Evolutionary conservation across 805 yeast species (phyloP), one percentile per base, ranked within the genome.

Genomic region (Nakazawaea anatomiae): DNA sequence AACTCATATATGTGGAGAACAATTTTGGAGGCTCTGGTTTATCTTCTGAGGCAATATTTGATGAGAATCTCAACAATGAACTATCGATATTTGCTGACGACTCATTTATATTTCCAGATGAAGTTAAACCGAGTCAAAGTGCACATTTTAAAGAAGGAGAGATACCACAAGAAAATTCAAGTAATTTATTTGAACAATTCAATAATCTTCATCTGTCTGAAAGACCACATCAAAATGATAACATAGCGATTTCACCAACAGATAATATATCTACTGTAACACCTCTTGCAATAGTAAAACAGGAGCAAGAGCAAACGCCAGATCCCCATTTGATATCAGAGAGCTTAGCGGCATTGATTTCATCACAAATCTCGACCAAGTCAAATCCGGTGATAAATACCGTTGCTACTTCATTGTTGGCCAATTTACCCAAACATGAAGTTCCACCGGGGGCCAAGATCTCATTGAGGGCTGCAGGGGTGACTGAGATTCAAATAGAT

Each of bases 31-130:
- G n/a, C n/a, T 18, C 36, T 1, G 40, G n/a, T 6, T 2, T 38
- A 34, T 18, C 25, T 11, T 31, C 39, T 7, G 34, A n/a, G 7
- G 27, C 6, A 14, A 69, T 68, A 40, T 68, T 77, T 30, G 82
- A 77, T 56, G 82, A 77, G 54, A 74, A 77, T 47, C 57, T 79
- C 29, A 75, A 80, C 9, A 79, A 77, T 28, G 94, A 87, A 60
- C 72, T 87, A 54, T 86, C 89, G 14, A 90, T 89, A 1, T 87
- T 87, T 73, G 92, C 91, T 0, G 91, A 86, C 58, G 91, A 85
- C 52, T 77, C 87, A 2, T 87, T 87, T 57, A 77, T 87, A 2
- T 87, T 87, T 61, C 89, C 91, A 1, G 94, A 87, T 61, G 94
- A 87, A 60, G 92, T 85, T 35, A 85, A 85, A 61, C 83, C 84